Base-by-base conservation (phyloP, 1,284 basidiomycete genomes). In the Phaffia rhodozyma region DNA sequence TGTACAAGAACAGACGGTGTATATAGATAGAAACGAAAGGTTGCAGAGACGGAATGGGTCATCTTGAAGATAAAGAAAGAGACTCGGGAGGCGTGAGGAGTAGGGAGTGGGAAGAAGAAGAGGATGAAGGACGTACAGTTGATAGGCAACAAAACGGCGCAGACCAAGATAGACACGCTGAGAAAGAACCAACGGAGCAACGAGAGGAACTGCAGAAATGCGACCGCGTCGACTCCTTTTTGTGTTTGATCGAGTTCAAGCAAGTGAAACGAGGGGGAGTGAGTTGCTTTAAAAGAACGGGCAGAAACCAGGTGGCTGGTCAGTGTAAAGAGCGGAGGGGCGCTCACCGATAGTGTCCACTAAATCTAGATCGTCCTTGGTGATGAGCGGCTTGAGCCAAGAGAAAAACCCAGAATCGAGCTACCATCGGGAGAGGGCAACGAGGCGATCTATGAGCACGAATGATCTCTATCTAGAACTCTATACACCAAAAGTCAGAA, bases 141-240 rank as follows among this genome's bases (percentile, higher is more conserved):
- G 76, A 91, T 79, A 29, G 90, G 89, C 65, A 96, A 82, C 66
- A 97, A 83, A 48, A 91, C 78, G 21, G 78, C 83, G 69, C 87
- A 88, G 53, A 84, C 80, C 58, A 91, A 77, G 59, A 82, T 58
- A 0, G 87, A 83, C 61, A 91, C 79, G 50, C 78, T 75, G 53
- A 82, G 78, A 78, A 92, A 93, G 50, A 89, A 78, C 79, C 82
- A 84, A 30, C 91, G 84, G 71, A 89, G 82, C 78, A 99, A 85
- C 66, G 91, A 85, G 32, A 87, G 81, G 74, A 98, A 97, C 27
- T 93, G 86, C 23, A 99, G 83, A 75, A 90, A 99, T 18, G 88
- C 83, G 58, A 91, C 86, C 0, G 93, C 94, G 73, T 99, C 96
- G 25, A 97, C 83, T 21, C 90, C 74, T 75, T 62, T 21, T 4